Evolutionary conservation across 1,139 yeast genomes (phyloP), one percentile per base, ranked within the genome.

Genomic region (Lodderomyces beijingensis): DNA sequence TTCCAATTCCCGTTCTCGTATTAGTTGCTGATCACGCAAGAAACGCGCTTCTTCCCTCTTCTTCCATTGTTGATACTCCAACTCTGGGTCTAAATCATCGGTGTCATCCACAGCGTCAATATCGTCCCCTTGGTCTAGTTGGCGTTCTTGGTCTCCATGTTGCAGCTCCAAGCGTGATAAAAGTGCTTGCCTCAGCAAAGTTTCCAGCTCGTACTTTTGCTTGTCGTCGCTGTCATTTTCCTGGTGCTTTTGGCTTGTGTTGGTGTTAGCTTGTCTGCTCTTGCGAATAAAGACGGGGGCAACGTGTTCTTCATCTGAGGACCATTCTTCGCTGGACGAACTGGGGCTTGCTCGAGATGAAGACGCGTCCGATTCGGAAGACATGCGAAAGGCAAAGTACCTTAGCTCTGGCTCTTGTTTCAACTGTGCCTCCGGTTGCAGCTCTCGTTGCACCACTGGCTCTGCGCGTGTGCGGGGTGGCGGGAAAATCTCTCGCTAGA

Each of bases 1-100:
- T 19, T 32, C 33, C 21, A 27, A n/a, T 35, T 62, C 65, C 10
- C 42, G 43, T 23, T 43, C 46, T 26, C 44, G 48, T 21, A 61
- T 34, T 5, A 38, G 25, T 14, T 33, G 42, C 27, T 55, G 42
- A 38, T 65, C 70, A 28, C 70, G 48, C 6, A 42, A 36, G 32
- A 47, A 53, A 25, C 74, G 41, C 3, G 24, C 33, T 25, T 36
- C 42, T 36, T 66, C 71, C 14, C 74, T 51, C 25, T 32, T 38
- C 37, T 46, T 49, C 74, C 74, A 68, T n/a, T 42, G 53, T 12
- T 40, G 42, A 39, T 50, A 63, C 42, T 68, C 74, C 16, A 27
- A 35, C 38, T 62, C 65, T 0, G 70, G 68, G 29, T 66, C 59
- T 7, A 61, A 11, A 37, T 62, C 65, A 38, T 68, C 74, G 2